Percentiles rank a stretch among this genome's conserved stretches.
Evolutionary conservation across 1,284 basidiomycete species (phyloP).

Genomic region (Ganoderma resinaceum): DNA sequence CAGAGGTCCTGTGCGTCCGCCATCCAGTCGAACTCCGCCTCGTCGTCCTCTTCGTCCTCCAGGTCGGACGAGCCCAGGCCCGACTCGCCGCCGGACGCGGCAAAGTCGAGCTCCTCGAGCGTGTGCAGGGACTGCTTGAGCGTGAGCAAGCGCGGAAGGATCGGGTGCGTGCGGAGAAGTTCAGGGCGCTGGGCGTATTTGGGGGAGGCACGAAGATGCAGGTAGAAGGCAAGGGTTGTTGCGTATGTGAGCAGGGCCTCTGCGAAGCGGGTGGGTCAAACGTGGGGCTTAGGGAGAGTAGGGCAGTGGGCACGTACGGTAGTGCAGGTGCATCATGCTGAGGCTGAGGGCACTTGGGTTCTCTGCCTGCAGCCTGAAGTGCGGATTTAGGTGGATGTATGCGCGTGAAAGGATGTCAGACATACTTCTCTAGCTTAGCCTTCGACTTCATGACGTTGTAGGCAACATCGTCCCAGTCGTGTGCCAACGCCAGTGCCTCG

Average conservation of each 20-base stretch:
- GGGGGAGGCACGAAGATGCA: slow-evolving; percentile 80
- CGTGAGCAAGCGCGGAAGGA: slow-evolving; percentile 82
- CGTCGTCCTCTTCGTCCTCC: slow-evolving; percentile 44
- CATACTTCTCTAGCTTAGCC: slow-evolving; percentile 64
- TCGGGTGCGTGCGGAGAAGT: slow-evolving; percentile 76
- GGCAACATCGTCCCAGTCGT: slow-evolving; percentile 78
- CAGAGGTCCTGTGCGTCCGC: slow-evolving; percentile 34
- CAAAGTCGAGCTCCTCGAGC: slow-evolving; percentile 85
- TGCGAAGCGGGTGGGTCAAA: slow-evolving; percentile 39
- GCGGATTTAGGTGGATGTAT: slow-evolving; percentile 1
- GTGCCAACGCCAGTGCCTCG: slow-evolving; percentile 76
- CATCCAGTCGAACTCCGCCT: slow-evolving; percentile 23
- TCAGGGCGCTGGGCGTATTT: slow-evolving; percentile 71
- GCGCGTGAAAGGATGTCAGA: slow-evolving; percentile 18
- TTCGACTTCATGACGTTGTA: slow-evolving; percentile 61
- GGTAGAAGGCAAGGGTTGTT: slow-evolving; percentile 92
- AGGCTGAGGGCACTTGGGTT: slow-evolving; percentile 57
- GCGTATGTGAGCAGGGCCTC: slow-evolving; percentile 92
- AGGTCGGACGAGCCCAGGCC: slow-evolving; percentile 39
- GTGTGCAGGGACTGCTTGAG: slow-evolving; percentile 87
- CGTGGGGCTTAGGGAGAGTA: background rate
- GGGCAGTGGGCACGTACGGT: slow-evolving; percentile 60
- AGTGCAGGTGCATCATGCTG: slow-evolving; percentile 78
- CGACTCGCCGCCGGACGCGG: slow-evolving; percentile 56
- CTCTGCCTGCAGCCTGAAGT: slow-evolving; percentile 53